Base-by-base conservation (phyloP, 2,329 filamentous ascomycete genomes). In the Trichoderma sp. region DNA sequence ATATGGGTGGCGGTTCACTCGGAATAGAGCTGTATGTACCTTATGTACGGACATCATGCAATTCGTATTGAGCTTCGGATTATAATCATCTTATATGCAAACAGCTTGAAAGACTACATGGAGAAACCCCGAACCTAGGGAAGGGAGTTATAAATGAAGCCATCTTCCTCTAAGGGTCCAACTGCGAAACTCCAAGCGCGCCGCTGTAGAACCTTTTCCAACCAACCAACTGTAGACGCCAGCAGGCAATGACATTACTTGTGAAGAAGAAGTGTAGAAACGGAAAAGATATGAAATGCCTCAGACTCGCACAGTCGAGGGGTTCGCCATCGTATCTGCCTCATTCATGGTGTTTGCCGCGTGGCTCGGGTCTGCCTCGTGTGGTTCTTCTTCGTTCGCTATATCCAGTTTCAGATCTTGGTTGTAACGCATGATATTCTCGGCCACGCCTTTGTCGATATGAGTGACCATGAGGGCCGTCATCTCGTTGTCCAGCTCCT, bases 401-500 rank as follows among this genome's bases (percentile, higher is more conserved):
- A 21, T 19, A 1, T 50, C 52, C 45, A 64, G 44, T 15, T 68
- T 34, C 66, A 56, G 45, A 51, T 72, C 68, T 39, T 62, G 19
- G 28, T 68, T 57, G 63, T 66, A 59, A 9, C 30, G 60, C 57
- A 71, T 50, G 10, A 76, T 39, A 17, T 21, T 59, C 10, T 66
- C 50, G 28, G 62, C 69, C 7, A 63, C 63, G 10, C 69, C 63
- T 7, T 63, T 67, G 5, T 67, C 69, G 28, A 70, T 68, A 21
- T 70, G 64, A 26, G 57, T 69, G 28, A 67, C 66, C 39, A 78
- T 66, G 10, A 71, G 60, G 3, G 61, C 55, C 9, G 66, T 63
- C 26, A 76, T 30, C 41, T 71, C 69, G 4, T 56, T 70, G 60
- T 78, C 75, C 17, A 69, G 66, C 10, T 73, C 69, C 43, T 68